Percentiles rank a stretch among this genome's conserved stretches.
phyloP scores from a whole-genome alignment of 331 rosid genomes.

The Telfairia occidentalis region DNA sequence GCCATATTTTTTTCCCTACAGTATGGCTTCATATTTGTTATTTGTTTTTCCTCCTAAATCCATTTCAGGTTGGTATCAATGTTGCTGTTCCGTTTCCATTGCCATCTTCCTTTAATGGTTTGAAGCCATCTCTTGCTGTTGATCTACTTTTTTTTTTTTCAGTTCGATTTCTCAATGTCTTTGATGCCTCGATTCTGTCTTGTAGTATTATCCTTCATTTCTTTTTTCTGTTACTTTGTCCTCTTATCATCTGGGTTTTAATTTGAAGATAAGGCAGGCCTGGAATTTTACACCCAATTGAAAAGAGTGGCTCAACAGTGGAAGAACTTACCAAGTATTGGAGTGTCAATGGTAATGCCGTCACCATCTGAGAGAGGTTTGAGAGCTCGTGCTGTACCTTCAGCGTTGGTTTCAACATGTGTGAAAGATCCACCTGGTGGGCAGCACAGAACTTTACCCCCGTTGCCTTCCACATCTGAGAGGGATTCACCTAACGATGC shows the following conservation, averaged over 20 bases:
- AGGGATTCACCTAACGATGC: conserved; percentile 26
- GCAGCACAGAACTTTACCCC: conserved; percentile 25
- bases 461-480: conserved; percentile 28
- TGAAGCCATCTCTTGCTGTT: conserved; percentile 31
- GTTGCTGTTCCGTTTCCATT: conserved; percentile 33
- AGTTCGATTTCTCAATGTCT: conserved; percentile 20
- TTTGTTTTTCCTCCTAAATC: background rate
- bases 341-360: conserved; percentile 16
- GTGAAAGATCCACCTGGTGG: conserved; percentile 28
- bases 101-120: conserved; percentile 40
- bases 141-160: conserved; percentile 25
- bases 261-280: conserved; percentile 43
- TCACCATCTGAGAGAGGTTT: conserved; percentile 27
- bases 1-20: background rate
- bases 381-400: conserved; percentile 22
- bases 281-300: conserved; percentile 55
- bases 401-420: conserved; percentile 30
- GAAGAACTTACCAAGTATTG: conserved; percentile 37
- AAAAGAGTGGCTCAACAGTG: conserved; percentile 59
- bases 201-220: background rate
- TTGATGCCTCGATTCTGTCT: background rate
- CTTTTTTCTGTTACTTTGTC: background rate
- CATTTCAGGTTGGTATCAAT: conserved; percentile 57
- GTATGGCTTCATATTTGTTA: background rate
- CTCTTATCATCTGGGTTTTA: background rate